phyloP scores from a whole-genome alignment of 2,329 filamentous ascomycete genomes.

The Fusarium piperis region DNA sequence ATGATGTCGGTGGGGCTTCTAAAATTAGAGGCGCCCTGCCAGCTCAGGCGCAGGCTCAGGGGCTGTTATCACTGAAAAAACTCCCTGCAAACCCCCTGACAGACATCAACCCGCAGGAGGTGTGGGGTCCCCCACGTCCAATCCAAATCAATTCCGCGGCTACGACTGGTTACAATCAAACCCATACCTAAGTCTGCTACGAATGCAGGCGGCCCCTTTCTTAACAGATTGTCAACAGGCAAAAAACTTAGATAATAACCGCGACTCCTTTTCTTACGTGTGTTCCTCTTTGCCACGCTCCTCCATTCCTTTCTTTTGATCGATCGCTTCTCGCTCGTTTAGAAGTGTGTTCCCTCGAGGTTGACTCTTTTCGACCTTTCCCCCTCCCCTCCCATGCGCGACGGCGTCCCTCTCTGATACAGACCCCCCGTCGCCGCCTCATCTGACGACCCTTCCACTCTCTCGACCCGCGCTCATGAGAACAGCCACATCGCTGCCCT shows the following conservation, averaged over 20 bases:
- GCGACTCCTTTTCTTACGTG: slow-evolving; percentile 18
- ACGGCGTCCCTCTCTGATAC: slow-evolving; percentile 42
- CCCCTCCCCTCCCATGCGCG: slow-evolving; percentile 30
- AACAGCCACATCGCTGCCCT: slow-evolving; percentile 72
- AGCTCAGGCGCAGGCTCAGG: slow-evolving; percentile 29
- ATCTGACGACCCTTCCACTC: slow-evolving; percentile 15
- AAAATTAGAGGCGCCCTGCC: slow-evolving; percentile 35
- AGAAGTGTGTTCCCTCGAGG: slow-evolving; percentile 5
- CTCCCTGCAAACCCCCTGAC: slow-evolving; percentile 25
- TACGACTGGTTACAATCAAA: not conserved
- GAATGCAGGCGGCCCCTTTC: slow-evolving; percentile 34
- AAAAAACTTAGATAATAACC: slow-evolving; percentile 5
- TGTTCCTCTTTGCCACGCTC: slow-evolving; percentile 29
- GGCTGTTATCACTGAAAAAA: slow-evolving; percentile 16
- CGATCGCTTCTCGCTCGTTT: slow-evolving; percentile 7
- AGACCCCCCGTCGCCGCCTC: slow-evolving; percentile 14
- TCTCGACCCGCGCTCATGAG: slow-evolving; percentile 59
- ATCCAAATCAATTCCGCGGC: slow-evolving; percentile 26
- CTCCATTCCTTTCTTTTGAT: slow-evolving; percentile 13
- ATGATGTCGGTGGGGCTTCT: slow-evolving; percentile 34
- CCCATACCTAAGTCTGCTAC: not conserved
- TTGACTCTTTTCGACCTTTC: slow-evolving; percentile 3
- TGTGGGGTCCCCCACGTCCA: slow-evolving; percentile 17
- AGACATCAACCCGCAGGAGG: slow-evolving; percentile 19
- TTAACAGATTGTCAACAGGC: slow-evolving; percentile 19